Conservation (phyloP, 306 rosid species). For the Heteromeles arbutifolia region DNA sequence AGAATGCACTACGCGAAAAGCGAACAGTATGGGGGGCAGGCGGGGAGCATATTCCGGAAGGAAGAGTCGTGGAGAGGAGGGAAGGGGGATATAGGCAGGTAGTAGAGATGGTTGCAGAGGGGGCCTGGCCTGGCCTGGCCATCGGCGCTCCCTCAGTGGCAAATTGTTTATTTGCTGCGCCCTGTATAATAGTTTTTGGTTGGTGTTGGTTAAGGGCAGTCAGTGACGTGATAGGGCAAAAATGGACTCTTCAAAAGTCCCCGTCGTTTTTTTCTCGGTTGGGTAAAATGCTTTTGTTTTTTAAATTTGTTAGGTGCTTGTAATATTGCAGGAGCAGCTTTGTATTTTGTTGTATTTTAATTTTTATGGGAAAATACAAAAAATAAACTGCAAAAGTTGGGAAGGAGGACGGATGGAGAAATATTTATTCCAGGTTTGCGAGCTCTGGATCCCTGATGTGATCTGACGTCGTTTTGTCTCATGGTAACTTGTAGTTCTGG, state of each 20-base stretch:
- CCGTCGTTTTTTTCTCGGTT: slow-evolving; percentile 24
- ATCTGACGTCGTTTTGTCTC: not conserved
- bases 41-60: slow-evolving; percentile 47
- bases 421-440: not conserved
- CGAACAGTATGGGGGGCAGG: slow-evolving; percentile 61
- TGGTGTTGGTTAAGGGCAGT: slow-evolving; percentile 15
- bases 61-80: slow-evolving; percentile 78
- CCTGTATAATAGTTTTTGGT: slow-evolving; percentile 59
- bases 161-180: slow-evolving; percentile 41
- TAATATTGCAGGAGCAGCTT: slow-evolving; percentile 60
- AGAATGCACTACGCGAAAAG: slow-evolving; percentile 76
- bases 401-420: not conserved
- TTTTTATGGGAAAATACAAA: slow-evolving; percentile 52
- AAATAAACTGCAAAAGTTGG: slow-evolving; percentile 59
- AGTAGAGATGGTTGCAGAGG: slow-evolving; percentile 41
- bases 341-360: slow-evolving; percentile 63
- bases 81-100: slow-evolving; percentile 65
- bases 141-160: slow-evolving; percentile 28
- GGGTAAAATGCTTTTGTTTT: slow-evolving; percentile 36
- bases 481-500: no score
- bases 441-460: not conserved
- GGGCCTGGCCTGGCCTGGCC: not conserved
- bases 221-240: slow-evolving; percentile 45
- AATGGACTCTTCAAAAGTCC: slow-evolving; percentile 33
- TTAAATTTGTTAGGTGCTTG: slow-evolving; percentile 41